Evolutionary conservation across 2,329 filamentous ascomycete species (phyloP).

Genomic region (Ophiostoma sp.): DNA sequence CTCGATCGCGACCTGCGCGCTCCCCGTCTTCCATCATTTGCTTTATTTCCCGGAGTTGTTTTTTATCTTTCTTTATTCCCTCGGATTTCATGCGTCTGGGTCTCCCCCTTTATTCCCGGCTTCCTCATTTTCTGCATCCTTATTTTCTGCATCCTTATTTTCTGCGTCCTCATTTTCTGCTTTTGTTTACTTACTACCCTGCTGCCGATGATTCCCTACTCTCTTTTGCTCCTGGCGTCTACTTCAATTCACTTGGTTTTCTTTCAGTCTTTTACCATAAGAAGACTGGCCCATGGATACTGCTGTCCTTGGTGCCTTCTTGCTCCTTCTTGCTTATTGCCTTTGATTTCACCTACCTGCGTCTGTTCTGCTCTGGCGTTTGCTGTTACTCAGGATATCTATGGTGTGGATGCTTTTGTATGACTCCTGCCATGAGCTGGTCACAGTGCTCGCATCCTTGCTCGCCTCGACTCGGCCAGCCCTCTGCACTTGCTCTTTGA

Average conservation of each 20-base stretch:
- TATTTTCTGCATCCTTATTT: not conserved
- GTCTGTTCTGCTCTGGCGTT: not conserved
- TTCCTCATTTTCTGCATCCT: not conserved
- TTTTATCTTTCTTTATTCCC: not conserved
- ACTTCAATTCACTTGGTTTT: conserved; percentile 10
- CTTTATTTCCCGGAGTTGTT: not conserved
- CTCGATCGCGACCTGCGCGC: not conserved
- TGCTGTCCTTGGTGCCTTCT: not conserved
- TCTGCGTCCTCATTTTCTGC: not conserved
- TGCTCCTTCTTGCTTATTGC: not conserved
- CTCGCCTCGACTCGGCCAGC: not conserved
- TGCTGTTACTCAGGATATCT: not conserved
- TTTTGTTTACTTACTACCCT: not conserved
- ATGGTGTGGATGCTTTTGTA: not conserved
- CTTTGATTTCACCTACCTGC: not conserved
- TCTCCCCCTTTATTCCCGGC: not conserved
- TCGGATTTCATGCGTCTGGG: not conserved
- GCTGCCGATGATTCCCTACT: conserved; percentile 8
- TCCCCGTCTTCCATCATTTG: not conserved
- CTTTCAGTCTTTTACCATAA: not conserved
- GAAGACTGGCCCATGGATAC: not conserved
- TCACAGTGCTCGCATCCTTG: too few species aligned
- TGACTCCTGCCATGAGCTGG: not conserved
- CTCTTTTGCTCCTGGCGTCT: not conserved
- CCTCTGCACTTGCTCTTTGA: not conserved